phyloP scores from a whole-genome alignment of 1,284 basidiomycete genomes.

The Leccinum subspadiceum region DNA sequence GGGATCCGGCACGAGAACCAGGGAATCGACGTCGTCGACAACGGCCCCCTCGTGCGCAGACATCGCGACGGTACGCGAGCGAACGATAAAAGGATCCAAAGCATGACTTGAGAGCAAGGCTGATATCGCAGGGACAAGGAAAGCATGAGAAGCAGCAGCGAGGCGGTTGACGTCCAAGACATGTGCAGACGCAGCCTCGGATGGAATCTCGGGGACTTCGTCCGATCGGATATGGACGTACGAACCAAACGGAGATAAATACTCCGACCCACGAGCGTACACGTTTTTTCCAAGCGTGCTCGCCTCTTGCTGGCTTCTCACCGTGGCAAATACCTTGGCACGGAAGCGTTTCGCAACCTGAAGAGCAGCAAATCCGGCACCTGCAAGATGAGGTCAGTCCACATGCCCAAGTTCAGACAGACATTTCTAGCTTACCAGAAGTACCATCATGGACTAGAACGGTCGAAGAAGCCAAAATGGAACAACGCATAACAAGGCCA shows the following conservation, averaged over 20 bases:
- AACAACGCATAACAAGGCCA: conserved; percentile 21
- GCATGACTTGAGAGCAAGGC: conserved; percentile 19
- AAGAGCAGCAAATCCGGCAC: conserved; percentile 19
- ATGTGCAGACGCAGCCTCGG: conserved; percentile 16
- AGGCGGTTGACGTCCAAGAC: conserved; percentile 21
- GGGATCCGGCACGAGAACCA: conserved; percentile 18
- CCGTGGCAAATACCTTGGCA: conserved; percentile 22
- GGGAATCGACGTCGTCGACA: conserved; percentile 3
- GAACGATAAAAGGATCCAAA: conserved; percentile 12
- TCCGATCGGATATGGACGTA: conserved; percentile 26
- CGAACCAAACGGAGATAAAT: conserved; percentile 26
- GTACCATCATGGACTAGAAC: conserved; percentile 30
- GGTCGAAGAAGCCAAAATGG: conserved; percentile 20
- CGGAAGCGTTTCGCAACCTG: conserved; percentile 22
- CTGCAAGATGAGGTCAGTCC: conserved; percentile 15
- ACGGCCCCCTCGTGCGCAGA: conserved; percentile 5
- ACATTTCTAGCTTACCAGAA: conserved; percentile 17
- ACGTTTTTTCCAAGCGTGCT: conserved; percentile 16
- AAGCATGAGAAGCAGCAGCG: conserved; percentile 13
- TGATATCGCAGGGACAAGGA: conserved; percentile 13
- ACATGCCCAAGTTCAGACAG: not conserved
- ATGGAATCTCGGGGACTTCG: conserved; percentile 17
- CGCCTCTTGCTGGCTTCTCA: conserved; percentile 13
- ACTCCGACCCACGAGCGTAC: conserved; percentile 19
- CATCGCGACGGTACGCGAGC: conserved; percentile 13